Evolutionary conservation across 1,284 basidiomycete species (phyloP).

Genomic region (Leccinum pachyderme): DNA sequence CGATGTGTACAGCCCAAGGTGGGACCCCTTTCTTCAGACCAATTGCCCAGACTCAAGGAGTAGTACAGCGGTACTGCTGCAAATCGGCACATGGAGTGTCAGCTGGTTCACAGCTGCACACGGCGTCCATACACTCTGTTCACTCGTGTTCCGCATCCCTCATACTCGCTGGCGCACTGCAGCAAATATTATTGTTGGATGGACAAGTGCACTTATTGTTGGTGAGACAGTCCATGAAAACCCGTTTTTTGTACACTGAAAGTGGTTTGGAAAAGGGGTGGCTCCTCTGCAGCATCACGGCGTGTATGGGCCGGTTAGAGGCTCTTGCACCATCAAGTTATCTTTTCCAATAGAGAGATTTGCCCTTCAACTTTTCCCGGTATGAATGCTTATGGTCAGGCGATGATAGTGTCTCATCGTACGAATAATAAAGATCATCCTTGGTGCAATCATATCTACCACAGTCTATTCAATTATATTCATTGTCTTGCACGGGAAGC

Average conservation of each 20-base stretch:
- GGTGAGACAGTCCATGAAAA: slow-evolving; percentile 38
- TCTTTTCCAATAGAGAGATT: slow-evolving; percentile 45
- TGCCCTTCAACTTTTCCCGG: slow-evolving; percentile 59
- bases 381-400: slow-evolving; percentile 31
- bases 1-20: slow-evolving; percentile 59
- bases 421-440: slow-evolving; percentile 46
- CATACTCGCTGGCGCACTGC: slow-evolving; percentile 49
- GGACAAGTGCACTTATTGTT: slow-evolving; percentile 45
- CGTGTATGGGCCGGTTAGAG: slow-evolving; percentile 51
- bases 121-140: slow-evolving; percentile 66
- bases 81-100: slow-evolving; percentile 58
- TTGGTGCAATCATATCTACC: slow-evolving; percentile 51
- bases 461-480: slow-evolving; percentile 59
- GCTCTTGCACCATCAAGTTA: slow-evolving; percentile 51
- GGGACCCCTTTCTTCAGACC: slow-evolving; percentile 2
- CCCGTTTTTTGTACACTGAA: slow-evolving; percentile 9
- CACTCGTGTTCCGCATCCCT: slow-evolving; percentile 55
- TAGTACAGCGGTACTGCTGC: slow-evolving; percentile 38
- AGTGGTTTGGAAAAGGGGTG: slow-evolving; percentile 33
- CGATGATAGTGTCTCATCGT: slow-evolving; percentile 1
- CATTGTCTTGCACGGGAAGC: slow-evolving; percentile 52
- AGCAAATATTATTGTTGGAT: slow-evolving; percentile 49
- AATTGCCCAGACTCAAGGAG: neutral
- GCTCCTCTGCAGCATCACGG: slow-evolving; percentile 41
- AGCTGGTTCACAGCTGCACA: slow-evolving; percentile 67